Conservation (phyloP, 345 rosid genomes). For the Cardamine occulta region DNA sequence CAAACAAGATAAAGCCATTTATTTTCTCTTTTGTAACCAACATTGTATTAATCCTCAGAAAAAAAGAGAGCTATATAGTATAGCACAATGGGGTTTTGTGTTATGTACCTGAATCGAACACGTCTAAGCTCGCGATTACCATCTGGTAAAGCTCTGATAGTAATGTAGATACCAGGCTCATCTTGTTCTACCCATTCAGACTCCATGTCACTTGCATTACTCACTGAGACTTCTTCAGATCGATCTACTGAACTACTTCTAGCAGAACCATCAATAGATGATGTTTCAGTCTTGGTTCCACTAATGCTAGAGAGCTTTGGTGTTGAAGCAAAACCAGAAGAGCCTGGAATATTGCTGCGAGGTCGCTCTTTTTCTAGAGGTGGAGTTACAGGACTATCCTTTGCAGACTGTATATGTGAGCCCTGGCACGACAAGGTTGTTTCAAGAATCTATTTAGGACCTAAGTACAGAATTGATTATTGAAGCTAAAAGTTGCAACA, state of each 20-base stretch:
- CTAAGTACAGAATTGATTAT: neutral
- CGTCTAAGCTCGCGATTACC: slow-evolving; percentile 88
- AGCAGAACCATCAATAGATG: slow-evolving; percentile 72
- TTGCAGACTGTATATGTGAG: slow-evolving; percentile 61
- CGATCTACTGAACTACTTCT: slow-evolving; percentile 70
- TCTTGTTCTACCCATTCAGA: slow-evolving; percentile 94
- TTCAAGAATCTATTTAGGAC: slow-evolving; percentile 3
- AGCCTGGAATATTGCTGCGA: slow-evolving; percentile 28
- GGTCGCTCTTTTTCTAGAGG: slow-evolving; percentile 67
- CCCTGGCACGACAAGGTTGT: slow-evolving; percentile 49
- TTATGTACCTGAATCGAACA: slow-evolving; percentile 78
- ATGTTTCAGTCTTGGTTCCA: slow-evolving; percentile 76
- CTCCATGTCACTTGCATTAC: slow-evolving; percentile 88
- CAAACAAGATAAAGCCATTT: neutral
- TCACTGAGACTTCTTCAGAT: slow-evolving; percentile 80
- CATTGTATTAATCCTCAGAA: neutral
- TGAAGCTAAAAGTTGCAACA: slow-evolving; percentile 6
- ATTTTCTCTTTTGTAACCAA: no score
- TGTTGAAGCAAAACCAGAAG: slow-evolving; percentile 65
- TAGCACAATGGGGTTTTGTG: neutral
- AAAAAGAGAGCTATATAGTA: neutral
- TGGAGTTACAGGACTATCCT: slow-evolving; percentile 75
- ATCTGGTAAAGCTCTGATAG: slow-evolving; percentile 72
- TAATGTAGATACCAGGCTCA: slow-evolving; percentile 88
- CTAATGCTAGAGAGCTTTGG: slow-evolving; percentile 69